These are phyloP conservation scores for Meira nashicola DNA, from an alignment of 1,284 basidiomycete genomes.

Conservation along the genomic window DNA sequence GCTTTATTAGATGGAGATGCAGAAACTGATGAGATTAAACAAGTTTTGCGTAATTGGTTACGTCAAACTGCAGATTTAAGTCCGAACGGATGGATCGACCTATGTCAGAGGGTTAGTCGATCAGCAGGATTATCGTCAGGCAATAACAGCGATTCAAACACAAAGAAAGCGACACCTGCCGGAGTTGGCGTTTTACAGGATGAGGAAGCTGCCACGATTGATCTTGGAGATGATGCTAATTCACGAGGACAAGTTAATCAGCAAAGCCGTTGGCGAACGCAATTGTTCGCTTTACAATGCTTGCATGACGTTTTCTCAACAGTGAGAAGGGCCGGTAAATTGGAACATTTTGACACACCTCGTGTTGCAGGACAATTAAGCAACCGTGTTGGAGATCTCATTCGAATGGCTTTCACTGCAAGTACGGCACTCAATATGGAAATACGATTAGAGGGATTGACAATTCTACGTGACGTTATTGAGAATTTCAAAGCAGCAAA, in stretches of 20 bases:
- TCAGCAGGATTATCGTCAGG: conserved; percentile 5
- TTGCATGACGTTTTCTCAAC: conserved; percentile 81
- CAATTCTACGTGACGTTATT: conserved; percentile 85
- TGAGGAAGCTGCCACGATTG: conserved; percentile 82
- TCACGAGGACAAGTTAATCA: conserved; percentile 7
- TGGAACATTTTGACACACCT: conserved; percentile 57
- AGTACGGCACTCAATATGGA: conserved; percentile 92
- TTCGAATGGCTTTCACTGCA: conserved; percentile 96
- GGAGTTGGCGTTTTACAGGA: conserved; percentile 58
- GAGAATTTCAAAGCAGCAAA: conserved; percentile 81
- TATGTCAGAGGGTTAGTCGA: conserved; percentile 65
- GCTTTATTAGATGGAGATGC: conserved; percentile 90
- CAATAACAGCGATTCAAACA: conserved; percentile 2
- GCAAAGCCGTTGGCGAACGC: conserved; percentile 77
- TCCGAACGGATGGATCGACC: conserved; percentile 94
- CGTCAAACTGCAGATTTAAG: conserved; percentile 87
- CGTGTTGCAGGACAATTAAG: conserved; percentile 60
- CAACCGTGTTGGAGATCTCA: conserved; percentile 80
- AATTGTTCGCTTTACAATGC: conserved; percentile 88
- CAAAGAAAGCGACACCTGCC: conserved; percentile 16
- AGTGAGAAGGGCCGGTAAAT: conserved; percentile 64
- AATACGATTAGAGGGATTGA: conserved; percentile 85
- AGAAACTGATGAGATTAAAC: conserved; percentile 84
- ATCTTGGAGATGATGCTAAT: conserved; percentile 29
- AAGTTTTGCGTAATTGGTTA: conserved; percentile 92